phyloP scores from a whole-genome alignment of 768 basidiomycete species.

The Fistulinella prunicolor region DNA sequence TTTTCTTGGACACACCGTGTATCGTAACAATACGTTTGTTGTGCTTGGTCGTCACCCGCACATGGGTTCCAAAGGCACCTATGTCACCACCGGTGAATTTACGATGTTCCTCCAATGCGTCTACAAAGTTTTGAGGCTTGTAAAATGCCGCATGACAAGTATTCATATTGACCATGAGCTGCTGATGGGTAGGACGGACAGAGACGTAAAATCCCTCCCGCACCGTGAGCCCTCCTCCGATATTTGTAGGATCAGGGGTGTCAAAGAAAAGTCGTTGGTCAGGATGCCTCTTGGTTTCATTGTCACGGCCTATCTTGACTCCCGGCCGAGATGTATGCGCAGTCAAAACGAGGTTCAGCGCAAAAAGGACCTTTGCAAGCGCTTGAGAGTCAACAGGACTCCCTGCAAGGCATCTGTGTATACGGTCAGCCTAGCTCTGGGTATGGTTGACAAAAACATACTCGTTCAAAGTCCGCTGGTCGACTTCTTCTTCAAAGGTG shows the following conservation, averaged over 20 bases:
- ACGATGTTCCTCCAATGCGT: constrained; percentile 38
- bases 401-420: constrained; percentile 53
- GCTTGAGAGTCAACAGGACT: constrained; percentile 54
- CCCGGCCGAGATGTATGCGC: constrained; percentile 41
- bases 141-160: constrained; percentile 51
- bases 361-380: constrained; percentile 46
- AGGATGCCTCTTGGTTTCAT: constrained; percentile 26
- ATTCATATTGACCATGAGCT: constrained; percentile 52
- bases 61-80: constrained; percentile 56
- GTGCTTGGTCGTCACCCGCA: constrained; percentile 62
- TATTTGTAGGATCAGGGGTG: constrained; percentile 29
- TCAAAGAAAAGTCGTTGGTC: constrained; percentile 41
- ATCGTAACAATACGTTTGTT: constrained; percentile 69
- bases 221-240: constrained; percentile 52
- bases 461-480: constrained; percentile 15
- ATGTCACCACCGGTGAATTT: constrained; percentile 47
- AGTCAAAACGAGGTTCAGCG: constrained; percentile 46
- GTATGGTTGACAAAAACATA: constrained; percentile 17
- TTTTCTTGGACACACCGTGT: constrained; percentile 43
- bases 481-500: constrained; percentile 38
- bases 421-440: constrained; percentile 5
- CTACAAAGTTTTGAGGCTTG: constrained; percentile 40
- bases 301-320: constrained; percentile 47
- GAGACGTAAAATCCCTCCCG: constrained; percentile 50
- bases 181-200: constrained; percentile 41